Evolutionary conservation across 257 asterid genomes (phyloP), one percentile per base, ranked within the genome.

Genomic region (Fraxinus excelsior): DNA sequence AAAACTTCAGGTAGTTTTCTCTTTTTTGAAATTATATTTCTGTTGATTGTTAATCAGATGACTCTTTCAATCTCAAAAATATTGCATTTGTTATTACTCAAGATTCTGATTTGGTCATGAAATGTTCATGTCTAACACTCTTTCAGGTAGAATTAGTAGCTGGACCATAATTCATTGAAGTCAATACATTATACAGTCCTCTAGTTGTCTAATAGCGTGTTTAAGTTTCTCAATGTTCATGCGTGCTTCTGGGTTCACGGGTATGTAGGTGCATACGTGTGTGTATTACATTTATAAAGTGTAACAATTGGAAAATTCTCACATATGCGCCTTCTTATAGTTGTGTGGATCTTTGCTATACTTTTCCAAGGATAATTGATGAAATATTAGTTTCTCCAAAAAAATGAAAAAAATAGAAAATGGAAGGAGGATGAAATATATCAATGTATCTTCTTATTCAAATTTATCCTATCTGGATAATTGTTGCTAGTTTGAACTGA

Each of bases 1-100:
- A 90, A 95, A 95, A 84, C 99, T 95, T 82, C 99, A 95, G 97
- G 99, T 94, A 74, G 62, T 51, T 51, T 51, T 51, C 25, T 18
- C 25, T 0, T 51, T 51, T 8, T 18, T 51, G 23, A 19, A 12
- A 81, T 71, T 37, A 13, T 38, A 37, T 51, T 18, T 51, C 21
- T 51, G 62, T 51, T 51, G 25, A 19, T 51, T 51, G 18, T 16
- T 51, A 51, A 51, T 19, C 62, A 4, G 9, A 51, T 16, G 62
- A 51, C 25, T 51, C 62, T 5, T 18, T 1, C 19, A 51, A 51
- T 51, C 23, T 5, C 8, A 51, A 16, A 51, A 18, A 5, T 46
- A 16, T 1, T 51, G 62, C 18, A 5, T 19, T 1, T 18, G 23
- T 51, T 51, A 19, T 51, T 19, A n/a, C n/a, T n/a, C n/a, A 51